Conservation (phyloP, 345 rosid species). For the Laguncularia racemosa region DNA sequence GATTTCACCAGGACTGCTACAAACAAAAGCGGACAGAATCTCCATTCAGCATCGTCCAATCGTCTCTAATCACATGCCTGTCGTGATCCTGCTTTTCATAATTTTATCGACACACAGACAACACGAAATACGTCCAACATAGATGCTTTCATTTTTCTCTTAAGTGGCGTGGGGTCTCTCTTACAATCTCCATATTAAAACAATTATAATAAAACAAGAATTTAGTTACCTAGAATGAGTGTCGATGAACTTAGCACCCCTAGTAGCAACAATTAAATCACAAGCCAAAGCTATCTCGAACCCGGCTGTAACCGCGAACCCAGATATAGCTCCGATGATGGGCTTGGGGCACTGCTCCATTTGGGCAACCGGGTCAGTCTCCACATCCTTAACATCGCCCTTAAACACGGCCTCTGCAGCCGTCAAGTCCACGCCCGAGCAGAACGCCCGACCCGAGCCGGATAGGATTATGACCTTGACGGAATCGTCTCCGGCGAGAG, state of each 20-base stretch:
- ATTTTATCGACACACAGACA: too few relatives aligned
- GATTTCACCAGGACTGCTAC: too few relatives aligned
- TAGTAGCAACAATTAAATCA: constrained; percentile 69
- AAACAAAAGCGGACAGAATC: too few relatives aligned
- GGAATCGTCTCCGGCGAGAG: constrained; percentile 43
- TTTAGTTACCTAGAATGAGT: constrained; percentile 63
- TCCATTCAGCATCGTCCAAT: too few relatives aligned
- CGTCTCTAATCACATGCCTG: too few relatives aligned
- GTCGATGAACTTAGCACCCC: constrained; percentile 74
- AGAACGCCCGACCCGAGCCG: constrained; percentile 80
- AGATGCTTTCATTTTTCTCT: too few relatives aligned
- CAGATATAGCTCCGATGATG: constrained; percentile 82
- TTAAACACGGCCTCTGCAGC: constrained; percentile 84
- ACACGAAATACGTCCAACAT: too few relatives aligned
- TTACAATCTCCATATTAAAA: too few relatives aligned
- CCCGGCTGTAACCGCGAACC: constrained; percentile 86
- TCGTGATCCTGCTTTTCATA: too few relatives aligned
- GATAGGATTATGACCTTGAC: constrained; percentile 57
- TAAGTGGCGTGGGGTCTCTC: too few relatives aligned
- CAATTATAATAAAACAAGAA: background rate
- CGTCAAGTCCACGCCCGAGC: constrained; percentile 86
- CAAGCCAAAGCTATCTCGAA: constrained; percentile 88
- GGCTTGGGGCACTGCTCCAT: constrained; percentile 80
- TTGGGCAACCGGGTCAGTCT: constrained; percentile 60
- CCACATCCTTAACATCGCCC: constrained; percentile 84